Evolutionary conservation across 345 rosid genomes (phyloP), one percentile per base, ranked within the genome.

Genomic region (Stellera chamaejasme): DNA sequence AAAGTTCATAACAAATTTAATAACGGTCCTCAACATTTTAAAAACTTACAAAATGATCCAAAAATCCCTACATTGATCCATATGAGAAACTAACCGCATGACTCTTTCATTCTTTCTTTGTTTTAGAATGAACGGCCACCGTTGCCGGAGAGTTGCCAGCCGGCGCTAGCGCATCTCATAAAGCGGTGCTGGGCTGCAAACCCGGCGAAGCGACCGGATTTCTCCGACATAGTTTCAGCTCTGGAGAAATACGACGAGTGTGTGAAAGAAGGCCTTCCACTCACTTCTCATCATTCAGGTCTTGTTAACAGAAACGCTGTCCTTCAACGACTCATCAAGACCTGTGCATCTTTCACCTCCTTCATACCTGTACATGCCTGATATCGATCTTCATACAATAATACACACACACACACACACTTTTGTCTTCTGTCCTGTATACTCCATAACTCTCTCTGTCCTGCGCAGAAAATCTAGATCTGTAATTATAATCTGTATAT

Each of bases 51-150:
- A 19, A 19, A 19, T 19, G 23, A 19, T 19, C 23, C 23, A 19
- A 19, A 19, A 19, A 19, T 0, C 23, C 23, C 0, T 19, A 0
- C 23, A 19, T 19, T 19, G 23, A 19, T 19, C 1, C 23, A 19
- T 19, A 19, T 19, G 23, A 19, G 23, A 19, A 19, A 19, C 1
- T 19, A 19, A 19, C 23, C 1, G 23, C 23, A 19, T 19, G 23
- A 0, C 23, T 19, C 23, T 19, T 19, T 19, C 23, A 0, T 19
- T 50, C 15, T 13, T 59, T 43, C 59, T 44, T 2, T 66, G n/a
- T 62, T 62, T 43, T 83, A 86, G 97, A 89, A 89, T 50, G 96
- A 84, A 72, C 69, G 99, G 48, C 99, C 99, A 13, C 96, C 97
- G 6, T 50, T 93, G 60, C 97, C 94, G 0, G 94, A 86, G 8